phyloP scores from a whole-genome alignment of 139 green algal species.

The Haematococcus lacustris region DNA sequence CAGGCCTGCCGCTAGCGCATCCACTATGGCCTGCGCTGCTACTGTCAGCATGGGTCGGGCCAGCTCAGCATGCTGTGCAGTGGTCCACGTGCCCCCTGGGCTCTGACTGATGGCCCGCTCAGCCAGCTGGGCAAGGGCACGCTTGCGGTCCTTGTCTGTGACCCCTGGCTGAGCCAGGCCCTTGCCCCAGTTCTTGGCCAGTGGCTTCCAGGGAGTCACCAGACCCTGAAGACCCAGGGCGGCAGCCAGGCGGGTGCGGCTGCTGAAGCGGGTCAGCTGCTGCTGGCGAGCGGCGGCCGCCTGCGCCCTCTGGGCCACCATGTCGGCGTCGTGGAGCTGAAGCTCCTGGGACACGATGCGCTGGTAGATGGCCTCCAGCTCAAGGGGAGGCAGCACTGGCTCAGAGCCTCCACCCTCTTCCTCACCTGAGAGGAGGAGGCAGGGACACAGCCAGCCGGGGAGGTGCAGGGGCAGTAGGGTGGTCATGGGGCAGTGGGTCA shows the following conservation, averaged over 20 bases:
- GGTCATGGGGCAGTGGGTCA: too few species aligned
- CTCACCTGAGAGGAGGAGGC: too few species aligned
- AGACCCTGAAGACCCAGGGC: constrained; percentile 49
- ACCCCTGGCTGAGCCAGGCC: too few species aligned
- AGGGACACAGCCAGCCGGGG: too few species aligned
- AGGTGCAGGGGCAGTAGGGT: too few species aligned
- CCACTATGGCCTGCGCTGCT: constrained; percentile 22
- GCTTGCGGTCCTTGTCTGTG: constrained; percentile 38
- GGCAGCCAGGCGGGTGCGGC: constrained; percentile 48
- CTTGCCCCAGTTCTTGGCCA: constrained; percentile 8
- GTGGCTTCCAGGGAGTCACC: constrained; percentile 34
- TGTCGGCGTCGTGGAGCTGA: constrained; percentile 3
- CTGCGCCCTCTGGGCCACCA: neutral
- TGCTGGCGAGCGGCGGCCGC: too few species aligned
- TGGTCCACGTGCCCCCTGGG: constrained; percentile 59
- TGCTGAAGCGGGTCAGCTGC: constrained; percentile 8
- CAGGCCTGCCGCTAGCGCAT: constrained; percentile 40
- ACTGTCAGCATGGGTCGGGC: constrained; percentile 77
- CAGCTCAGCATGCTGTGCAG: constrained; percentile 67
- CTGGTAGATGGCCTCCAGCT: constrained; percentile 75
- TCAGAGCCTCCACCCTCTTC: constrained; percentile 40
- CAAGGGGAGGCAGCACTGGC: constrained; percentile 55
- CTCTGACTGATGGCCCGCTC: constrained; percentile 39
- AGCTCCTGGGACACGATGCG: constrained; percentile 52
- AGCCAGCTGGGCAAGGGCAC: constrained; percentile 35